Base-by-base conservation (phyloP, 805 yeast species). In the Wickerhamiella bombiphila region DNA sequence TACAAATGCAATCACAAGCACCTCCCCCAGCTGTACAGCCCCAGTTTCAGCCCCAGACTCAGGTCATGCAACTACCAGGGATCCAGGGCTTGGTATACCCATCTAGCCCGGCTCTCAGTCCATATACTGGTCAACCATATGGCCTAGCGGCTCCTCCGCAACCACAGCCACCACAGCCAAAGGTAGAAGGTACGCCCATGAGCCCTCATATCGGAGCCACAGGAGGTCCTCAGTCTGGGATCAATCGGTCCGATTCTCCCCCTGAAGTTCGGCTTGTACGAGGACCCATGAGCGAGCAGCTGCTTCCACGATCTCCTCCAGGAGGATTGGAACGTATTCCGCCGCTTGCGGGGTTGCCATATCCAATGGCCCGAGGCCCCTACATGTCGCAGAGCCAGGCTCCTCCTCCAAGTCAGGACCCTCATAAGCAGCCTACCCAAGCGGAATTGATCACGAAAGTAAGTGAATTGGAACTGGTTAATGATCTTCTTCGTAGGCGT, bases 401-500 rank as follows among this genome's bases (percentile, higher is more conserved):
- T 22, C 6, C 33, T 17, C n/a, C 33, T 30, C 21, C 13, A n/a
- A 8, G 22, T 7, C 5, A 5, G 11, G 14, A 20, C 15, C 22
- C 33, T 17, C 22, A 8, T n/a, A n/a, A 30, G 20, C 20, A 14
- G 16, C 32, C 32, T 17, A 16, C 33, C 15, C 22, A 13, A 16
- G 60, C 61, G 24, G 62, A 57, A 37, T 60, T 86, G 44, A 72
- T 73, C 45, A 81, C 94, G 0, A 66, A 93, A 41, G 81, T 86
- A 17, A 72, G 80, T 9, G 97, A 88, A 55, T 67, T 88, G 43
- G 97, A 88, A 55, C 65, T 86, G 31, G 94, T 88, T 29, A 86
- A 85, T 50, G 96, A 86, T 54, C 61, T 88, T 41, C 81, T 83
- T 62, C 72, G 81, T 48, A 72, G 88, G 5, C 71, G 93, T 47